phyloP scores from a whole-genome alignment of 2,329 filamentous ascomycete genomes.

The Falciphora oryzae region DNA sequence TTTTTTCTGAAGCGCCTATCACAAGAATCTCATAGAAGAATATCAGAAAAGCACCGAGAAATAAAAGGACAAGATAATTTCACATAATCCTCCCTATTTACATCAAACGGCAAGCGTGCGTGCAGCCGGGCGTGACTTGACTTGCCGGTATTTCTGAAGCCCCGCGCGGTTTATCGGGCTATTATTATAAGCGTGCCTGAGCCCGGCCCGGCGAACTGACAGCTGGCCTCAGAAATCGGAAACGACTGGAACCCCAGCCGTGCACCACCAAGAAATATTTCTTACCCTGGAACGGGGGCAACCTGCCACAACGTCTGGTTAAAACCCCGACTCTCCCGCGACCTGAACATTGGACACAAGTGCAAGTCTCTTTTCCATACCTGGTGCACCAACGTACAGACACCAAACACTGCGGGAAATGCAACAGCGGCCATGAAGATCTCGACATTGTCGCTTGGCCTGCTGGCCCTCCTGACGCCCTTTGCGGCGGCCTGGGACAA shows the following conservation, averaged over 20 bases:
- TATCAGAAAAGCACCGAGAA: background rate
- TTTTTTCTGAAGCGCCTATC: too few relatives aligned
- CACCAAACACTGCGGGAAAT: background rate
- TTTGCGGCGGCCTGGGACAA: slow-evolving; percentile 76
- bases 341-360: background rate
- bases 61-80: background rate
- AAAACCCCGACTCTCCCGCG: background rate
- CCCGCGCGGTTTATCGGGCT: background rate
- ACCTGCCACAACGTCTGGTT: background rate
- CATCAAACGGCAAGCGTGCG: background rate
- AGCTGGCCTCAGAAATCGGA: background rate
- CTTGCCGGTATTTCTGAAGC: background rate
- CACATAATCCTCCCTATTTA: background rate
- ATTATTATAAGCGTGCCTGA: background rate
- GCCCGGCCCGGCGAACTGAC: background rate
- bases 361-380: background rate
- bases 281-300: background rate
- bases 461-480: slow-evolving; percentile 61
- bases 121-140: background rate
- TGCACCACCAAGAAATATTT: background rate
- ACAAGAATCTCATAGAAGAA: too few relatives aligned
- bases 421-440: slow-evolving; percentile 58
- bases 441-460: slow-evolving; percentile 59
- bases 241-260: background rate
- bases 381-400: background rate